Conservation (phyloP, 2,329 filamentous ascomycete species). For the Hymenoscyphus fraxineus region DNA sequence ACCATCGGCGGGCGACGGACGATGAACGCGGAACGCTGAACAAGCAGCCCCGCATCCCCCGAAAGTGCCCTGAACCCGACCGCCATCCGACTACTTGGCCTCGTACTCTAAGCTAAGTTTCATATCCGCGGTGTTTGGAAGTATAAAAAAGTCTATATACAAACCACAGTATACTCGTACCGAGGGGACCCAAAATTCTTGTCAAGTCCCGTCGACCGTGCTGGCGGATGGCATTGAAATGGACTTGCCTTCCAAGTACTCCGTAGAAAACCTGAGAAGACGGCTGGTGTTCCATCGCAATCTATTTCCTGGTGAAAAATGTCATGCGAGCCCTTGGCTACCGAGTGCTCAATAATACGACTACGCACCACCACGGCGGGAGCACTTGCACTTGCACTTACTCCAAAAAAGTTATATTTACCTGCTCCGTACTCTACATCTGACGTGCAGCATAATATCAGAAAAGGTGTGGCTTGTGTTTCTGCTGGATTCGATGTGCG, state of each 20-base stretch:
- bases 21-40: not conserved
- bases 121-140: not conserved
- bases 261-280: not conserved
- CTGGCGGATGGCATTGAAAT: not conserved
- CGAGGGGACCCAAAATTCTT: not conserved
- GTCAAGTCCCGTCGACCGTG: not conserved
- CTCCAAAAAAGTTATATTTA: not conserved
- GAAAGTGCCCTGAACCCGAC: not conserved
- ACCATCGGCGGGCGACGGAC: not conserved
- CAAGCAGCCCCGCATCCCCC: not conserved
- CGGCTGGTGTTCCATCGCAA: not conserved
- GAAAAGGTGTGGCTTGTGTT: not conserved
- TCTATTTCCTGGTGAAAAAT: not conserved
- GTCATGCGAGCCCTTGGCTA: conserved; percentile 1
- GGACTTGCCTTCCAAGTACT: no score
- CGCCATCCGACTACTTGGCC: not conserved
- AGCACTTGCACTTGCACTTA: not conserved
- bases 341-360: not conserved
- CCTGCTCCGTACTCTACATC: conserved; percentile 10
- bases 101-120: not conserved
- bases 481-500: not conserved
- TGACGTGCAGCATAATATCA: conserved; percentile 12
- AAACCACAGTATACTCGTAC: no score
- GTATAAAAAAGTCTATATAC: not conserved
- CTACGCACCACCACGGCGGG: not conserved